These are phyloP conservation scores for Nigrospora sphaerica DNA, from an alignment of 2,329 filamentous ascomycete species.

Conservation along the genomic window DNA sequence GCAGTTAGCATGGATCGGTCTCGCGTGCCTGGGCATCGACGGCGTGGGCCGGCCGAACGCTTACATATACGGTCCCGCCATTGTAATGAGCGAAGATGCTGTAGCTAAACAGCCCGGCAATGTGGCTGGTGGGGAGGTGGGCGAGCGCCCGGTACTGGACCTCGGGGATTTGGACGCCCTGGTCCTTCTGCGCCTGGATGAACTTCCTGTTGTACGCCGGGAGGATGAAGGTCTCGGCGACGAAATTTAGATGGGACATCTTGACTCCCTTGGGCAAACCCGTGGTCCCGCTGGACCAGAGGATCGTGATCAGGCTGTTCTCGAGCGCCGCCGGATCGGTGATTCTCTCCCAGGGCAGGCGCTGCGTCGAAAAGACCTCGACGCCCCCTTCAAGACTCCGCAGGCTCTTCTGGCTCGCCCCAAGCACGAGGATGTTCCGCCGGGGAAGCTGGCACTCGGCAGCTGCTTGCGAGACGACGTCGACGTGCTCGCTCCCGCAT, in stretches of 20 bases:
- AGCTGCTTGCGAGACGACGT: slow-evolving; percentile 35
- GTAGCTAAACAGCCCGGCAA: slow-evolving; percentile 38
- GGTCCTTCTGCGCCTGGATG: background rate
- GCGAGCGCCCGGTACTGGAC: slow-evolving; percentile 29
- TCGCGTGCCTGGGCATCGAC: no score
- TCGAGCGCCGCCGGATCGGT: slow-evolving; percentile 3
- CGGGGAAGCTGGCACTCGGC: slow-evolving; percentile 24
- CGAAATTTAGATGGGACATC: slow-evolving; percentile 26
- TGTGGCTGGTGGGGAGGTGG: slow-evolving; percentile 38
- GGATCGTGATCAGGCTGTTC: slow-evolving; percentile 19
- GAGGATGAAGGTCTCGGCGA: slow-evolving; percentile 1
- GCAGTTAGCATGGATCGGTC: no score
- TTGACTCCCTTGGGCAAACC: slow-evolving; percentile 33
- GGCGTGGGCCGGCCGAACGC: background rate
- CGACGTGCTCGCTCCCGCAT: slow-evolving; percentile 30
- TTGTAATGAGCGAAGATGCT: slow-evolving; percentile 35
- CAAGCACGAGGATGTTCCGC: slow-evolving; percentile 1
- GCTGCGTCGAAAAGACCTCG: background rate
- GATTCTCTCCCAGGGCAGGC: background rate
- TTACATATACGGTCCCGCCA: slow-evolving; percentile 28
- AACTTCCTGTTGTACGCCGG: background rate
- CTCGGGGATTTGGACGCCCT: background rate
- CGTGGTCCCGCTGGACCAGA: slow-evolving; percentile 37
- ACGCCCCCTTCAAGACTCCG: background rate
- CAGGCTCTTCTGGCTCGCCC: slow-evolving; percentile 2